Base-by-base conservation (phyloP, 768 basidiomycete species). In the Termitomyces sp. region DNA sequence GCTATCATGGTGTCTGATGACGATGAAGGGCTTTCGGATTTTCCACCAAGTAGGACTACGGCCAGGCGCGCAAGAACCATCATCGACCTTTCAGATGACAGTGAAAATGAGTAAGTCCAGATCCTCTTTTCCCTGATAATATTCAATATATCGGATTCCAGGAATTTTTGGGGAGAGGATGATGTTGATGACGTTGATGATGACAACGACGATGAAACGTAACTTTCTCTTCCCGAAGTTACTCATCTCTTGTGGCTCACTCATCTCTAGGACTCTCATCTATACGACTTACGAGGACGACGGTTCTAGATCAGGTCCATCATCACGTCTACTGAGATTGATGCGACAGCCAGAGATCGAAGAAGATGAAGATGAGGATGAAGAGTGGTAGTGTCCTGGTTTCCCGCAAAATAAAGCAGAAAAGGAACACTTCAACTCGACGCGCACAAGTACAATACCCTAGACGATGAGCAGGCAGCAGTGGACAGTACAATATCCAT, bases 281-380 rank as follows among this genome's bases (percentile, higher is more conserved):
- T 16, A 1, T 51, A 61, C 60, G 20, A 20, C 36, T 35, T 64
- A 64, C 20, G 63, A 55, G 11, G 57, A 64, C 22, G 63, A 64
- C 38, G 63, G 57, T n/a, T 64, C 63, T 16, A 64, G 56, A 33
- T 50, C 42, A 35, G 63, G 63, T 40, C 63, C 63, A 22, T 61
- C 63, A 22, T 61, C 60, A 9, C 60, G 63, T 49, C 54, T 61
- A 8, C 8, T 51, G 39, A 50, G 63, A 46, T n/a, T 64, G 46
- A 58, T 64, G 57, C 46, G 52, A 20, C 18, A 18, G 15, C 18
- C 5, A 18, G 18, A 46, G 9, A 38, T 38, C 15, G 48, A 61
- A 2, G 49, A 9, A 6, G 32, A 32, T 33, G 58, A 55, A 22
- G 57, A 59, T 28, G 38, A 44, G n/a, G 39, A 8, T 22, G 53